Percentiles rank a stretch among this genome's conserved stretches.
phyloP scores from a whole-genome alignment of 2,329 filamentous ascomycete species.

The Pseudocercospora vitis region DNA sequence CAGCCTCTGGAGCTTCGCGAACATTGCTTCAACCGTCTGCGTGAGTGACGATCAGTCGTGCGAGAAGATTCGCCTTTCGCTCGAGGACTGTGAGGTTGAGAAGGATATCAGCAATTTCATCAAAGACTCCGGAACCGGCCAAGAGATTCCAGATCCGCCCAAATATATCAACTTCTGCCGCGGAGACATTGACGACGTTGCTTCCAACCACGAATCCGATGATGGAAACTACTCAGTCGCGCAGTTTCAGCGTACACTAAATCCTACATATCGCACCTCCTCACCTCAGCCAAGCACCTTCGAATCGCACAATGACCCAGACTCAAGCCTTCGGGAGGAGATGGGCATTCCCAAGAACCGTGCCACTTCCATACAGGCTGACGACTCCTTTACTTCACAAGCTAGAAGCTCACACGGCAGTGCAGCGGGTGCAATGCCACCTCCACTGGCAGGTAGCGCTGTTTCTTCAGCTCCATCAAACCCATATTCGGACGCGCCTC shows the following conservation, averaged over 20 bases:
- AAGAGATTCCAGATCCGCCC: conserved; percentile 94
- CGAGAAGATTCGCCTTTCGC: conserved; percentile 88
- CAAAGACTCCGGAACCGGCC: conserved; percentile 81
- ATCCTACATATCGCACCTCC: conserved; percentile 91
- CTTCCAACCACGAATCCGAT: conserved; percentile 74
- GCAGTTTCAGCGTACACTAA: conserved; percentile 92
- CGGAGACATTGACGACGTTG: conserved; percentile 75
- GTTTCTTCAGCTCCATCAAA: conserved; percentile 27
- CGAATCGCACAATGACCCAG: conserved; percentile 86
- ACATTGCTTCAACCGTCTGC: conserved; percentile 94
- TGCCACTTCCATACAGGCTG: conserved; percentile 33
- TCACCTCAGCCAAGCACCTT: conserved; percentile 93
- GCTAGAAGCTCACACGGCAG: conserved; percentile 35
- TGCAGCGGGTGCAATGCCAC: conserved; percentile 22
- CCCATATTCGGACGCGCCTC: conserved; percentile 56
- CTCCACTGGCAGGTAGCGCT: conserved; percentile 29
- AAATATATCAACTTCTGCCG: conserved; percentile 99
- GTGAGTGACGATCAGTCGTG: conserved; percentile 94
- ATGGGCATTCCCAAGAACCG: conserved; percentile 55
- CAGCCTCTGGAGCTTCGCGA: conserved; percentile 96
- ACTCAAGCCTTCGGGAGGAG: conserved; percentile 69
- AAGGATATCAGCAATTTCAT: conserved; percentile 92
- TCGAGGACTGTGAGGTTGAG: conserved; percentile 95
- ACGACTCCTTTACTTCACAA: conserved; percentile 33
- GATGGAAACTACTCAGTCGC: conserved; percentile 92